Base-by-base conservation (phyloP, 371 early-diverging fungal genomes). In the Apophysomyces ossiformis region DNA sequence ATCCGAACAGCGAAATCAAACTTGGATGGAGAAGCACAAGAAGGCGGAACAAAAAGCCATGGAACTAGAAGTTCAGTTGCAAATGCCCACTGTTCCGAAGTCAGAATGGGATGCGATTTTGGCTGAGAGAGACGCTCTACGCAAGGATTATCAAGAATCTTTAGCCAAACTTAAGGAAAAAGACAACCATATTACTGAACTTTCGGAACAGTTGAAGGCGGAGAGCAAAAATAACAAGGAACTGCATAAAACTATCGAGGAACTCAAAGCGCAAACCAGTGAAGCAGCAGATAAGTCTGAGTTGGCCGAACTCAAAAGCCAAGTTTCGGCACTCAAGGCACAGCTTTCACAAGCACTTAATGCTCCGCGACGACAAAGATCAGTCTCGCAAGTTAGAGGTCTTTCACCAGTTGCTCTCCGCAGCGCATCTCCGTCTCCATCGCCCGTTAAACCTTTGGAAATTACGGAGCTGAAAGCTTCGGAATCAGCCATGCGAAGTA, bases 1-100 rank as follows among this genome's bases (percentile, higher is more conserved):
- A 6, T 72, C 92, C 47, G 94, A 94, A 72, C 73, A 57, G 2
- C 90, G 92, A 69, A 72, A 89, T 60, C 70, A 70, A 15, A 66
- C 66, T 21, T 90, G 89, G 92, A 86, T 78, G 66, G 92, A 92
- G 43, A 88, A 89, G 68, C 88, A 87, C 71, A 81, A 86, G 44
- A 83, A 84, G 54, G 61, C 80, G 64, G 82, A 84, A 39, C 59
- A 67, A 54, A 81, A 78, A 65, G 67, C 75, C 32, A 78, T 77
- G 65, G 75, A 66, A 16, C 67, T 74, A 54, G 80, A 85, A 26
- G 69, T 36, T 35, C 69, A 74, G 32, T 62, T 81, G 45, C 84
- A 86, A 69, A 84, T 85, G 64, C 81, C 84, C 7, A 83, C 84
- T 13, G 88, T 89, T 36, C 72, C 78, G 7, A 78, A 82, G 68